Conservation (phyloP, 768 basidiomycete species). For the Boletus pseudopeckii region DNA sequence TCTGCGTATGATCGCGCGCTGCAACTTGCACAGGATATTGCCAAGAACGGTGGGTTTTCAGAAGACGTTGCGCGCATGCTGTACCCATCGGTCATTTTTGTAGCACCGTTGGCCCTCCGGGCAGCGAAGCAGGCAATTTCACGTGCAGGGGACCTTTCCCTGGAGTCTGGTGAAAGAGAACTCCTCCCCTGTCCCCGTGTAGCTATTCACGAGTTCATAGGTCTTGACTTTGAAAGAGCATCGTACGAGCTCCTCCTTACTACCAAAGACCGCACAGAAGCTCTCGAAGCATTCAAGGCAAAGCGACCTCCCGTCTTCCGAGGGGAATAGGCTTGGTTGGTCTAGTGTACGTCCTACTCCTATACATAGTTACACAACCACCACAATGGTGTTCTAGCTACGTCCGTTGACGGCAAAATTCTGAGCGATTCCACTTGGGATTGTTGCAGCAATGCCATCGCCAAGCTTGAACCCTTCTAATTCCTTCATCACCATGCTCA, state of each 20-base stretch:
- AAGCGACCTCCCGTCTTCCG: slow-evolving; percentile 77
- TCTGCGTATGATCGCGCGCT: slow-evolving; percentile 71
- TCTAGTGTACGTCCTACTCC: slow-evolving; percentile 2
- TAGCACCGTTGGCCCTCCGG: slow-evolving; percentile 83
- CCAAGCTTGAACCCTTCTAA: slow-evolving; percentile 62
- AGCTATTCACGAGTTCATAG: slow-evolving; percentile 32
- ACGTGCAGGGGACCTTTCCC: slow-evolving; percentile 68
- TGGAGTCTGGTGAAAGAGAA: slow-evolving; percentile 60
- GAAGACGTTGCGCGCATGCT: background rate
- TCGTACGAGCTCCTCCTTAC: slow-evolving; percentile 79
- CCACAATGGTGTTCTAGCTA: slow-evolving; percentile 33
- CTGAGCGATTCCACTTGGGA: slow-evolving; percentile 56
- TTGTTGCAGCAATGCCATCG: slow-evolving; percentile 56
- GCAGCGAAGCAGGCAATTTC: slow-evolving; percentile 87
- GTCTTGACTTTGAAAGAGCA: slow-evolving; percentile 89
- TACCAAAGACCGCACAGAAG: slow-evolving; percentile 77
- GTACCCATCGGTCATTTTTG: background rate
- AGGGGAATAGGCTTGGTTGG: slow-evolving; percentile 54
- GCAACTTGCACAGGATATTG: slow-evolving; percentile 63
- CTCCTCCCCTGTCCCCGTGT: background rate
- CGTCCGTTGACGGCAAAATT: slow-evolving; percentile 49
- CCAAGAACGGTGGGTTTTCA: slow-evolving; percentile 52
- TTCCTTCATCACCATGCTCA: slow-evolving; percentile 88
- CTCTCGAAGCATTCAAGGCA: slow-evolving; percentile 81
- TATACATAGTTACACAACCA: background rate